Evolutionary conservation across 805 yeast species (phyloP).

Genomic region (Kregervanrija pseudodelftensis): DNA sequence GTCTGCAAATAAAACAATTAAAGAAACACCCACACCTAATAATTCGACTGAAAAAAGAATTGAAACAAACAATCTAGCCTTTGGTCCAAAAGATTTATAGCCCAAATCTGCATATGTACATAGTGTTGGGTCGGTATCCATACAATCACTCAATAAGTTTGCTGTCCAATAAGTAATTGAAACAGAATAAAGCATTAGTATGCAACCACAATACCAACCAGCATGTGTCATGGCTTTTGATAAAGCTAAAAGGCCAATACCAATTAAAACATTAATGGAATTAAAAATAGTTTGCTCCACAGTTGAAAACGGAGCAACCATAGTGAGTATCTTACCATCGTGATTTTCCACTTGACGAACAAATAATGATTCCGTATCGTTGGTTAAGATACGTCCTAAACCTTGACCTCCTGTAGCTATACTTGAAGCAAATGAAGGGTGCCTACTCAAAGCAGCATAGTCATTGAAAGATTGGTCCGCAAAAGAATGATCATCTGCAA

Average conservation of each 20-base stretch:
- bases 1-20: conserved; percentile 79
- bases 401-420: conserved; percentile 8
- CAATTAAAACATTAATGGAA: conserved; percentile 58
- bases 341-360: conserved; percentile 54
- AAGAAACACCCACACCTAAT: conserved; percentile 73
- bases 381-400: conserved; percentile 16
- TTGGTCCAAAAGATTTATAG: conserved; percentile 73
- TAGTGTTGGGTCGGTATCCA: conserved; percentile 73
- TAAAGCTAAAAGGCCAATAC: conserved; percentile 60
- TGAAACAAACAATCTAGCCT: conserved; percentile 69
- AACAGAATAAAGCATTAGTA: conserved; percentile 55
- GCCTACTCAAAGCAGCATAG: conserved; percentile 18
- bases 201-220: conserved; percentile 61
- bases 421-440: conserved; percentile 12
- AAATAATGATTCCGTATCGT: conserved; percentile 23
- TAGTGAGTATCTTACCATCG: conserved; percentile 64
- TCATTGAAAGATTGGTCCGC: conserved; percentile 26
- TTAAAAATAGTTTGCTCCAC: conserved; percentile 66
- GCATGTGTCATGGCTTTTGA: conserved; percentile 59
- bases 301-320: conserved; percentile 75
- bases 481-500: conserved; percentile 36
- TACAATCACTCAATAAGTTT: conserved; percentile 58
- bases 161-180: conserved; percentile 72
- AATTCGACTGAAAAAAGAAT: conserved; percentile 69
- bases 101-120: conserved; percentile 89